Base-by-base conservation (phyloP, 2,329 filamentous ascomycete species). In the Penicillium sp. region DNA sequence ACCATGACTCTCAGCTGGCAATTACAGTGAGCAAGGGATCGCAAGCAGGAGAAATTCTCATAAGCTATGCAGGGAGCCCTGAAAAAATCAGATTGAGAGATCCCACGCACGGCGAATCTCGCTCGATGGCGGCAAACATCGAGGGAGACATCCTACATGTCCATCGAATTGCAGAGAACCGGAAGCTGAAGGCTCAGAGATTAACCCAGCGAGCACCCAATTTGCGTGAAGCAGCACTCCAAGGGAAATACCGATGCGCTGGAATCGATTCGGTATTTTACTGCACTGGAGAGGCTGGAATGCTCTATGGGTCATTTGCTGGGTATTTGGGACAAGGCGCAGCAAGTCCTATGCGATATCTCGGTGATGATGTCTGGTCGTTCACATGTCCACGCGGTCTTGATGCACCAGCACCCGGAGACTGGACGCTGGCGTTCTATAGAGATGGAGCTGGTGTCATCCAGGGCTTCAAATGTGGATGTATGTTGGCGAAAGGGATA, bases 231-330 rank as follows among this genome's bases (percentile, higher is more conserved):
- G 22, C 35, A 4, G 27, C 34, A 4, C 14, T 56, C 6, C 39
- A 39, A 11, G 68, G 67, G 26, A 31, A 42, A 1, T 70, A 68
- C 41, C 39, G 51, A 16, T 66, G 57, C 37, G 50, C 47, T 1
- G 66, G 69, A 25, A 47, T 57, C 1, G 61, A 67, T 4, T 68
- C 62, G 3, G 57, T 44, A 0, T 64, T 71, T 42, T 51, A 54
- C 29, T 60, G 59, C 37, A 50, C 40, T 3, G 64, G 65, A 4
- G 45, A 46, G 4, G 57, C 58, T n/a, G 60, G 54, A 6, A 49
- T 66, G 40, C 35, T 71, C n/a, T 70, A 70, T 38, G 68, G 65
- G 5, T 50, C 54, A 1, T 70, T 71, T 40, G 57, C 64, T 35
- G 68, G 68, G 4, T 70, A 56, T 36, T 47, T 71, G 3, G 68